Base-by-base conservation (phyloP, 2,329 filamentous ascomycete species). In the Didymella keratinophila region DNA sequence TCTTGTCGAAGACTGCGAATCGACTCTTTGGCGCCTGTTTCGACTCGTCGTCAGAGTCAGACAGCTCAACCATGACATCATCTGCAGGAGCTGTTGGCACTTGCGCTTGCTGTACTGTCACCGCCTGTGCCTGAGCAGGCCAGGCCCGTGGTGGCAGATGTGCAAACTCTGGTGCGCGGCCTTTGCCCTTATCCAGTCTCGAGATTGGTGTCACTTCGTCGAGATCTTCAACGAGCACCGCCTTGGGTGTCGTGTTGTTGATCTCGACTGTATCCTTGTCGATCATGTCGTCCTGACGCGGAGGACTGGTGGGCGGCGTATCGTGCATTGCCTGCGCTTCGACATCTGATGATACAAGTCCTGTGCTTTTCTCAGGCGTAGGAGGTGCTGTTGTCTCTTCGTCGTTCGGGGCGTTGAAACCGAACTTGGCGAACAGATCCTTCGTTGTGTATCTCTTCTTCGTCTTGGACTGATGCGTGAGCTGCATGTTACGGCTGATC, bases 361-460 rank as follows among this genome's bases (percentile, higher is more conserved):
- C 71, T 10, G 67, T 77, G 65, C 83, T 83, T 2, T 74, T 76
- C 53, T 79, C 69, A 18, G 68, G 69, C 16, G 69, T 74, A 9
- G 65, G 63, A 20, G 68, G 61, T 27, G 44, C 37, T 21, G 63
- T 57, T 8, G 55, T 7, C 10, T 37, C 25, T 12, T 64, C 58
- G 3, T 63, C 62, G 4, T 65, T 60, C 10, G 66, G 59, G 18
- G 79, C 78, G 68, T 83, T 86, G 70, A 89, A 93, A 71, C 93
- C 93, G 80, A 98, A 97, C 23, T 86, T 86, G 52, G 92, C 89
- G 70, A 98, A 90, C 1, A 99, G 82, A 58, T 90, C 90, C 36
- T 88, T 86, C 67, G 93, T 95, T 7, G 89, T 88, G 64, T 97
- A 90, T 79, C 92, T 96, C 82, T 95, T 98, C 77, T 90, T 93